phyloP scores from a whole-genome alignment of 2,329 filamentous ascomycete genomes.

The Dothistroma septosporum region DNA sequence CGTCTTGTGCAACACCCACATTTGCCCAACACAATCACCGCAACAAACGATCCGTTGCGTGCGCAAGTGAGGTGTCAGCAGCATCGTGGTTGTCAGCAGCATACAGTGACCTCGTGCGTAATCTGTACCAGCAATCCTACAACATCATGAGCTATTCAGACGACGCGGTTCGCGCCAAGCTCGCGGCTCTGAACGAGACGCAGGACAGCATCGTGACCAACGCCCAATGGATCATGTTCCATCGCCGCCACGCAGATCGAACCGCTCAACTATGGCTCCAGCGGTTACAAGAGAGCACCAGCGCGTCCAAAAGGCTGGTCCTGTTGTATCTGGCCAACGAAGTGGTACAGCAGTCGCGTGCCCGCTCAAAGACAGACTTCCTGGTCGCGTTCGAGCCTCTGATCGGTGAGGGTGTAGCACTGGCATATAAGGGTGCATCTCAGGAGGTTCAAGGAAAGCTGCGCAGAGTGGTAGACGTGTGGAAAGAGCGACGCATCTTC shows the following conservation, averaged over 20 bases:
- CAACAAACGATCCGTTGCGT: neutral
- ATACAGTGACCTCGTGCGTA: slow-evolving; percentile 5
- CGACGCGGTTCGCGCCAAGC: slow-evolving; percentile 89
- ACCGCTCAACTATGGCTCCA: slow-evolving; percentile 91
- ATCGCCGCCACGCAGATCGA: slow-evolving; percentile 86
- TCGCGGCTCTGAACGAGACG: slow-evolving; percentile 92
- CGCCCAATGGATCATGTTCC: slow-evolving; percentile 99
- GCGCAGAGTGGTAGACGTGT: slow-evolving; percentile 86
- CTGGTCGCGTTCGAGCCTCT: slow-evolving; percentile 85
- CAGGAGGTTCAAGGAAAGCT: slow-evolving; percentile 85
- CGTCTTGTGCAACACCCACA: neutral
- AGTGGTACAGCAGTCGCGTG: slow-evolving; percentile 93
- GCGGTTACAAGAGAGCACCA: slow-evolving; percentile 78
- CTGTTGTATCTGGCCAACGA: slow-evolving; percentile 96
- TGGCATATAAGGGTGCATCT: slow-evolving; percentile 86
- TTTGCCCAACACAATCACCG: neutral
- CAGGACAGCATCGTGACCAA: slow-evolving; percentile 96
- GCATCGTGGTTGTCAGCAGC: neutral
- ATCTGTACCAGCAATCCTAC: neutral
- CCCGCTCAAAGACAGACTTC: slow-evolving; percentile 87
- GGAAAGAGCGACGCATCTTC: slow-evolving; percentile 83
- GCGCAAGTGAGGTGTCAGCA: neutral
- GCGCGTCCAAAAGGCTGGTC: slow-evolving; percentile 75
- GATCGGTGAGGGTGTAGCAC: slow-evolving; percentile 81
- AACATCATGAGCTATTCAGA: slow-evolving; percentile 82